Evolutionary conservation across 2,329 filamentous ascomycete species (phyloP).

Genomic region (Didymellaceae sp.): DNA sequence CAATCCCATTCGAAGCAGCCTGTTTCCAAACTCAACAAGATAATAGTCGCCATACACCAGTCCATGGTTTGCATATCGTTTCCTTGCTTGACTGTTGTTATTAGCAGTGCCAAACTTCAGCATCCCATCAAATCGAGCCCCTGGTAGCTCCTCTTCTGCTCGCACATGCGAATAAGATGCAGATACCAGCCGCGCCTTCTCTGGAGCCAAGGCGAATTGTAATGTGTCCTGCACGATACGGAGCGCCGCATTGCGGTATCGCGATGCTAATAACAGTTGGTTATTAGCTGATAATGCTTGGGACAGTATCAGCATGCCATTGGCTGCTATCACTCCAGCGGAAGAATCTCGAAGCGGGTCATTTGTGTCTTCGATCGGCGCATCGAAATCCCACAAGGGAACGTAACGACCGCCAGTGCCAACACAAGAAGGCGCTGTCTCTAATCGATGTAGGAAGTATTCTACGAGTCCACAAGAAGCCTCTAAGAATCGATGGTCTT

Average conservation of each 20-base stretch:
- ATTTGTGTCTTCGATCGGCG: slow-evolving; percentile 42
- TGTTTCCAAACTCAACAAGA: slow-evolving; percentile 53
- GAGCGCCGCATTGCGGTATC: slow-evolving; percentile 22
- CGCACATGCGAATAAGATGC: slow-evolving; percentile 23
- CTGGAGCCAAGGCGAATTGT: slow-evolving; percentile 34
- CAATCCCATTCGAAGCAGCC: slow-evolving; percentile 42
- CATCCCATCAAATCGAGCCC: slow-evolving; percentile 49
- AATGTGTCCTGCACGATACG: slow-evolving; percentile 27
- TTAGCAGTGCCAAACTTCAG: slow-evolving; percentile 54
- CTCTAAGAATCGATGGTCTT: slow-evolving; percentile 47
- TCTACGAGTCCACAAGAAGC: slow-evolving; percentile 53
- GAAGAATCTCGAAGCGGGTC: slow-evolving; percentile 50
- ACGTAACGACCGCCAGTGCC: slow-evolving; percentile 34
- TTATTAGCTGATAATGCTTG: slow-evolving; percentile 35
- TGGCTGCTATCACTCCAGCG: slow-evolving; percentile 50
- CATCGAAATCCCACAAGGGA: slow-evolving; percentile 58
- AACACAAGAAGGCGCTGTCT: slow-evolving; percentile 25
- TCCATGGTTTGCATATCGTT: slow-evolving; percentile 52
- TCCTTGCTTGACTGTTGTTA: slow-evolving; percentile 51
- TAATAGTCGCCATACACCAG: slow-evolving; percentile 57
- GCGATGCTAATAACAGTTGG: slow-evolving; percentile 39
- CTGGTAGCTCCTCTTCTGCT: slow-evolving; percentile 28
- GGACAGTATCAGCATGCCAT: slow-evolving; percentile 42
- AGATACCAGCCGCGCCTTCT: slow-evolving; percentile 24
- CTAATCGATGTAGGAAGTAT: slow-evolving; percentile 53